phyloP scores from a whole-genome alignment of 441 rosid species.

The Brassica balearica region DNA sequence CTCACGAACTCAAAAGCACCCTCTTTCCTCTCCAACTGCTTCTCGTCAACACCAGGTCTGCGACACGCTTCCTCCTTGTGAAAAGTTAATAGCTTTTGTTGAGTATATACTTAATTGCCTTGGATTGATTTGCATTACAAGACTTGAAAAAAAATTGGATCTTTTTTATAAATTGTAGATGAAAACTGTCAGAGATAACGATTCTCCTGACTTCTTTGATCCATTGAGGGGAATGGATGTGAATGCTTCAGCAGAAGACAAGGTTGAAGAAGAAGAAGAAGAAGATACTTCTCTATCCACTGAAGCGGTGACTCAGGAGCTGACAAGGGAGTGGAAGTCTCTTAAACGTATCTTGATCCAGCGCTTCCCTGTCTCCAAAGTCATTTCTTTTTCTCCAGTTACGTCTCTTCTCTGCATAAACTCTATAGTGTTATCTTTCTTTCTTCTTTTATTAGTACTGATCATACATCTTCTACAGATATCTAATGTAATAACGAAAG shows the following conservation, averaged over 20 bases:
- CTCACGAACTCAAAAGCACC: constrained; percentile 57
- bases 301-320: constrained; percentile 45
- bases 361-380: constrained; percentile 84
- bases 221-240: constrained; percentile 64
- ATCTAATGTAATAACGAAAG: constrained; percentile 66
- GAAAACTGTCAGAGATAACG: constrained; percentile 37
- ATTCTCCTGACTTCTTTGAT: constrained; percentile 66
- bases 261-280: constrained; percentile 28
- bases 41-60: constrained; percentile 52
- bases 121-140: too few relatives aligned
- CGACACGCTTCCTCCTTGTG: neutral
- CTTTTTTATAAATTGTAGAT: constrained; percentile 40
- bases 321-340: constrained; percentile 74
- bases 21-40: constrained; percentile 58
- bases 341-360: constrained; percentile 87
- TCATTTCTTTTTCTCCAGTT: constrained; percentile 75
- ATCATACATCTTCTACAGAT: constrained; percentile 51
- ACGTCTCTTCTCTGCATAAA: constrained; percentile 35
- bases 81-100: too few relatives aligned
- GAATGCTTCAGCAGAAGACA: constrained; percentile 43
- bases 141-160: neutral
- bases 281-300: constrained; percentile 36
- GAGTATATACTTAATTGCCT: too few relatives aligned
- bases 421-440: neutral
- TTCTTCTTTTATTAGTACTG: too few relatives aligned